phyloP scores from a whole-genome alignment of 1,139 yeast genomes.

The Yamadazyma conglobata region DNA sequence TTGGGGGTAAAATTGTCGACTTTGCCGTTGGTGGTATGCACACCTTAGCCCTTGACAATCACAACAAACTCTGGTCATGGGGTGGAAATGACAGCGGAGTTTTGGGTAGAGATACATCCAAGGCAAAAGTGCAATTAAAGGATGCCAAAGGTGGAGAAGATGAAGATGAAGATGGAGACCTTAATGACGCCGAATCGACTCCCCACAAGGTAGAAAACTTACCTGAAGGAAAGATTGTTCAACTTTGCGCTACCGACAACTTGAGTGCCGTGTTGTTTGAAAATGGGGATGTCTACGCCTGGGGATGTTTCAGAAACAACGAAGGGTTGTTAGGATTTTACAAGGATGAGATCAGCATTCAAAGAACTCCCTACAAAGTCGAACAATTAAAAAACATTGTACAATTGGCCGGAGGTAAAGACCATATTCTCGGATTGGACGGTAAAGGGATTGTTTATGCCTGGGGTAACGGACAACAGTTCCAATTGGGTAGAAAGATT shows the following conservation, averaged over 20 bases:
- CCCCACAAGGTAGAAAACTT: slow-evolving; percentile 74
- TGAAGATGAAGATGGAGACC: slow-evolving; percentile 60
- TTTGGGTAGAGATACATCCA: slow-evolving; percentile 80
- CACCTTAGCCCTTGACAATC: slow-evolving; percentile 71
- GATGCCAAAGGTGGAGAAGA: slow-evolving; percentile 61
- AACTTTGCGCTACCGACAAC: slow-evolving; percentile 91
- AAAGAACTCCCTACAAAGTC: slow-evolving; percentile 64
- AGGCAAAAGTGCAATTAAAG: slow-evolving; percentile 57
- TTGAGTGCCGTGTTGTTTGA: slow-evolving; percentile 75
- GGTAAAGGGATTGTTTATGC: slow-evolving; percentile 83
- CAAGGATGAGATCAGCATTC: slow-evolving; percentile 55
- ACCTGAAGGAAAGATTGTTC: slow-evolving; percentile 65
- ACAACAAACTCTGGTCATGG: slow-evolving; percentile 90
- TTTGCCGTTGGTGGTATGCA: slow-evolving; percentile 97
- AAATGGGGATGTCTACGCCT: slow-evolving; percentile 88
- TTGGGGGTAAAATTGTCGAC: slow-evolving; percentile 53
- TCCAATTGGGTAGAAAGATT: slow-evolving; percentile 82
- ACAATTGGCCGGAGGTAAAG: slow-evolving; percentile 91
- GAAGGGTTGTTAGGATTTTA: slow-evolving; percentile 89
- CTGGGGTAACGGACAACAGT: slow-evolving; percentile 97
- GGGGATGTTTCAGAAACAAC: slow-evolving; percentile 95
- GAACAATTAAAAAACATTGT: slow-evolving; percentile 64
- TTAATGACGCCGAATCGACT: slow-evolving; percentile 84
- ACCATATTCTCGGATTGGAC: slow-evolving; percentile 83
- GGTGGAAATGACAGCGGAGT: slow-evolving; percentile 94